Evolutionary conservation across 768 basidiomycete species (phyloP), one percentile per base, ranked within the genome.

Genomic region (Asterophora parasitica): DNA sequence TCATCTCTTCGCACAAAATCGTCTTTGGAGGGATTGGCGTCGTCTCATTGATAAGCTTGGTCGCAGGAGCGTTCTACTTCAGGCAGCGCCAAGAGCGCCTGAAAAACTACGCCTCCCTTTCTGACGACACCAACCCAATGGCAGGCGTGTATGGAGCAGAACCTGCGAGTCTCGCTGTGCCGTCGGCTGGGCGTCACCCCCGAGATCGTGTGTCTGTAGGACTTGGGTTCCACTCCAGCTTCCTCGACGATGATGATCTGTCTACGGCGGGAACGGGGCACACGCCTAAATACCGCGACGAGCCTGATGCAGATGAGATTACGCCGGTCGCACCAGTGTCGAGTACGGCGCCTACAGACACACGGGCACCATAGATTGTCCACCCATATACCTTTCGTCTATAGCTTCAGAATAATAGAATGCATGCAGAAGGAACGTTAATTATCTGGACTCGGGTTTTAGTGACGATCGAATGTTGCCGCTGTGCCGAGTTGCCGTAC

Each of bases 1-100:
- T 91, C 13, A 71, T 88, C 42, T 77, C 77, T 9, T 81, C 75
- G 55, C 84, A 88, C 52, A 86, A 81, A 48, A 92, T 92, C 89
- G 78, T 95, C 65, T 90, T 92, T 50, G 84, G 82, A 48, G 88
- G 90, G 1, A 67, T 87, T 12, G 79, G 79, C 13, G 73, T 79
- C 9, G 83, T 95, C n/a, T 61, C 80, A 3, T 54, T 95, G 39
- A 86, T 93, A 58, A 85, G 81, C 32, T 65, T 84, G 20, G 77
- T 73, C 12, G 74, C 74, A 1, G 85, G 75, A 0, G 58, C 84
- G 19, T 88, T 88, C 75, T 88, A 95, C 73, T 88, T 83, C 76
- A 71, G 84, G 49, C 77, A 90, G 28, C 70, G 75, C 42, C 73
- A 62, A 35, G 56, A 70, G 51, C 59, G 69, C 53, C 52, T 69